Evolutionary conservation across 2,329 filamentous ascomycete species (phyloP).

Genomic region (Byssothecium circinans): DNA sequence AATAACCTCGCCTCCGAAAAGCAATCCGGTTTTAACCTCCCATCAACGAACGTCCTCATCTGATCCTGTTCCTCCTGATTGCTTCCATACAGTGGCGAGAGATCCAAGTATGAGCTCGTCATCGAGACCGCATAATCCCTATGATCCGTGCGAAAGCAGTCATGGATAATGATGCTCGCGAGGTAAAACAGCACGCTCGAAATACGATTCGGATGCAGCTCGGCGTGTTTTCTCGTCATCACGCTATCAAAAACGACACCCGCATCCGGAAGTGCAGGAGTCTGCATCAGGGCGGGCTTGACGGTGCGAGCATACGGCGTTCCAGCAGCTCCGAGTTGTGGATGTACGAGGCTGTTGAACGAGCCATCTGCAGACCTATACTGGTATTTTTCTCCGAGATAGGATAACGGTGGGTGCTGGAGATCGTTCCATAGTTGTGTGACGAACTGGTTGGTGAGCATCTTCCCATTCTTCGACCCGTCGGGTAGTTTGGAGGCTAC

Average conservation of each 20-base stretch:
- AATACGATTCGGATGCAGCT: constrained; percentile 70
- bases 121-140: constrained; percentile 64
- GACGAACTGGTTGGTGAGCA: constrained; percentile 49
- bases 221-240: constrained; percentile 63
- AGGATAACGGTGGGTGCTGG: constrained; percentile 51
- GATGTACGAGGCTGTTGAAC: constrained; percentile 61
- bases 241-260: constrained; percentile 68
- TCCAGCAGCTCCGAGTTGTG: constrained; percentile 65
- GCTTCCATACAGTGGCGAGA: constrained; percentile 73
- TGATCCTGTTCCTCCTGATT: constrained; percentile 66
- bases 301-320: constrained; percentile 71
- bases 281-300: constrained; percentile 58
- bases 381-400: constrained; percentile 49
- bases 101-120: constrained; percentile 74
- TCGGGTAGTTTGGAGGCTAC: constrained; percentile 49
- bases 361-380: constrained; percentile 55
- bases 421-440: constrained; percentile 53
- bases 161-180: constrained; percentile 66
- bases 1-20: constrained; percentile 68
- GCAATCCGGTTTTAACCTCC: constrained; percentile 71
- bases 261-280: constrained; percentile 64
- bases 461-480: constrained; percentile 41
- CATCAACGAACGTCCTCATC: constrained; percentile 65
- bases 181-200: constrained; percentile 76
- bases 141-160: constrained; percentile 67